Percentiles rank a stretch among this genome's conserved stretches.
phyloP scores from a whole-genome alignment of 2,329 filamentous ascomycete genomes.

The Achaetomium macrosporum region DNA sequence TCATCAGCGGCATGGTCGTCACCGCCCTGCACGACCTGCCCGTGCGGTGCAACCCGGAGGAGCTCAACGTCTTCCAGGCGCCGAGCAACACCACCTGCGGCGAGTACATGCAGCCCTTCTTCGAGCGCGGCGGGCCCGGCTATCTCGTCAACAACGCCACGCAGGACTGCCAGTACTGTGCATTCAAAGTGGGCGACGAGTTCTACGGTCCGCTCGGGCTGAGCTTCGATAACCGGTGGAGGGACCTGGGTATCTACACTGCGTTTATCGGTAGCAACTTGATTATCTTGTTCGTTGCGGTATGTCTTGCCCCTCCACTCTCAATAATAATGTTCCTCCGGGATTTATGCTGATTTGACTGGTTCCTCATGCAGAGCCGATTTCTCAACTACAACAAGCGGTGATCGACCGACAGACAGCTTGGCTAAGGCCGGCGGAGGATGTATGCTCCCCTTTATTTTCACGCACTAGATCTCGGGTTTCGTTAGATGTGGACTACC shows the following conservation, averaged over 20 bases:
- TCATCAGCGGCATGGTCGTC: slow-evolving; percentile 74
- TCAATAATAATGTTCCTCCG: neutral
- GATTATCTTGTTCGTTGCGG: slow-evolving; percentile 51
- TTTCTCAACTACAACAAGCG: slow-evolving; percentile 51
- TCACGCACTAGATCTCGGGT: too few species aligned
- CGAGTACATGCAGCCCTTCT: slow-evolving; percentile 69
- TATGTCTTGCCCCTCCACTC: slow-evolving; percentile 32
- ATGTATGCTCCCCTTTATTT: too few species aligned
- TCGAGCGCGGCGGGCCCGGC: slow-evolving; percentile 60
- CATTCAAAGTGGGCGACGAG: slow-evolving; percentile 72
- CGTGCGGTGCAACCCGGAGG: slow-evolving; percentile 55
- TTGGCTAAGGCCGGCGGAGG: too few species aligned
- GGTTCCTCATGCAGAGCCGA: slow-evolving; percentile 36
- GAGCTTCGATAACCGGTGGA: slow-evolving; percentile 65
- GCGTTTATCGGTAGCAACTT: slow-evolving; percentile 76
- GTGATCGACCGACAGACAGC: slow-evolving; percentile 21
- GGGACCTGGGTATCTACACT: slow-evolving; percentile 72
- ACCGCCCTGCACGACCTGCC: slow-evolving; percentile 64
- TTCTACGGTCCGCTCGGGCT: slow-evolving; percentile 67
- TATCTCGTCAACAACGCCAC: slow-evolving; percentile 63
- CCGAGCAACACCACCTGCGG: slow-evolving; percentile 61
- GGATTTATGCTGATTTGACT: neutral
- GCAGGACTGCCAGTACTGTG: slow-evolving; percentile 70
- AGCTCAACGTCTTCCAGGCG: slow-evolving; percentile 64
- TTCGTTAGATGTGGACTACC: too few species aligned